phyloP scores from a whole-genome alignment of 441 rosid species.

The Croton laevigatus region DNA sequence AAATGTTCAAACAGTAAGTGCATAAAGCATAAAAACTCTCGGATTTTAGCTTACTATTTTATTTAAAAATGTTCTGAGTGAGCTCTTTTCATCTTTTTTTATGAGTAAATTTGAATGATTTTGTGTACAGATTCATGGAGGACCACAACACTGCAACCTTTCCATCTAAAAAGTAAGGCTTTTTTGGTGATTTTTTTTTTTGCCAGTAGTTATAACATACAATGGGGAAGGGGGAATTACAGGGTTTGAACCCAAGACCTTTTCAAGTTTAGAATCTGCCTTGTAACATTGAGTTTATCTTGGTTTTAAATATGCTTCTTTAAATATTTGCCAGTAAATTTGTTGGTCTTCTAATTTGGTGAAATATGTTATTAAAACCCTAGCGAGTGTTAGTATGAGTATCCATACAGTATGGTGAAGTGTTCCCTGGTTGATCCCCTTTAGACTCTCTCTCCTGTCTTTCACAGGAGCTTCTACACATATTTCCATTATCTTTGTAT shows the following conservation, averaged over 20 bases:
- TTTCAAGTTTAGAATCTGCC: not conserved
- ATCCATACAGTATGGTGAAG: not conserved
- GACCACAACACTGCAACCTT: conserved; percentile 96
- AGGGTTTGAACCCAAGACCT: too few species aligned
- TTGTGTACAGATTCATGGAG: conserved; percentile 77
- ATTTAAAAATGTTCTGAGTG: not conserved
- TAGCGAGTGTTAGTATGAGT: not conserved
- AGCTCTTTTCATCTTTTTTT: not conserved
- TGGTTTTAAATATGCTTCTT: not conserved
- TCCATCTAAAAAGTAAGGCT: conserved; percentile 86
- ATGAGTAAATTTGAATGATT: not conserved
- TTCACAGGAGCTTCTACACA: not conserved
- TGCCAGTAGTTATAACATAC: not conserved
- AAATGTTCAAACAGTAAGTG: conserved; percentile 82
- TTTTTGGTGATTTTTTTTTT: conserved; percentile 16
- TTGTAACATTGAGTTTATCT: not conserved
- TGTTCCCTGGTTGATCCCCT: not conserved
- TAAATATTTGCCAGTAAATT: not conserved
- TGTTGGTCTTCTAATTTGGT: not conserved
- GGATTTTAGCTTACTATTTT: not conserved
- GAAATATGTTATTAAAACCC: not conserved
- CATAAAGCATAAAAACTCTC: not conserved
- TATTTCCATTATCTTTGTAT: not conserved
- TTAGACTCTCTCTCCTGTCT: not conserved
- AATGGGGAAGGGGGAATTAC: too few species aligned